Base-by-base conservation (phyloP, 768 basidiomycete genomes). In the Sarcodon aspratus region DNA sequence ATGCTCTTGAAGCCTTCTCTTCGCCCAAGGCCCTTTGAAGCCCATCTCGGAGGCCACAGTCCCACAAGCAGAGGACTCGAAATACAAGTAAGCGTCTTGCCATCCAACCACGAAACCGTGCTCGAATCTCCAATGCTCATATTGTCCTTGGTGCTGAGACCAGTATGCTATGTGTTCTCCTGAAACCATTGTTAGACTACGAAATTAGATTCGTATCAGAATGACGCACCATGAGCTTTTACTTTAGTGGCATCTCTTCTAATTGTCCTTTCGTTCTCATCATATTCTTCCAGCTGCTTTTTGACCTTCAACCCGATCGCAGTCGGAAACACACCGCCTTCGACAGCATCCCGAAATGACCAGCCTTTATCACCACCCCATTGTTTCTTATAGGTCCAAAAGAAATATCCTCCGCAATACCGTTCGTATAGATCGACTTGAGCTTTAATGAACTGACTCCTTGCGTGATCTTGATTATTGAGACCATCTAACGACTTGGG, bases 321-420 rank as follows among this genome's bases (percentile, higher is more conserved):
- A 1, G 57, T 15, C 0, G 85, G 86, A 55, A 88, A 75, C 5
- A 84, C 76, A 7, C 80, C 81, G 3, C 69, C 71, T 21, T 68
- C 69, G 1, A 76, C 73, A 0, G 83, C 81, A 61, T 88, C 80
- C 50, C 72, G 68, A 35, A 83, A 74, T 31, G 76, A 77, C 89
- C 88, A 90, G 1, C 87, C 87, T 4, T 66, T 72, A 64, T 91
- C 88, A 48, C 80, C 79, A 3, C 60, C 62, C 5, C 65, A 59
- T 45, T 79, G 72, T 62, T 89, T 87, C 69, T 80, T 88, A 59
- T 79, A 83, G 35, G 85, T 88, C 89, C 89, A 89, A 60, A 85
- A 91, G 66, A 81, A 91, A 74, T 76, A 85, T 5, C 89, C 89
- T 0, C 75, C 78, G 50, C 85, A 82, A 34, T 64, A 55, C 43